Evolutionary conservation across 1,284 basidiomycete species (phyloP).

Genomic region (Golubevia pallescens): DNA sequence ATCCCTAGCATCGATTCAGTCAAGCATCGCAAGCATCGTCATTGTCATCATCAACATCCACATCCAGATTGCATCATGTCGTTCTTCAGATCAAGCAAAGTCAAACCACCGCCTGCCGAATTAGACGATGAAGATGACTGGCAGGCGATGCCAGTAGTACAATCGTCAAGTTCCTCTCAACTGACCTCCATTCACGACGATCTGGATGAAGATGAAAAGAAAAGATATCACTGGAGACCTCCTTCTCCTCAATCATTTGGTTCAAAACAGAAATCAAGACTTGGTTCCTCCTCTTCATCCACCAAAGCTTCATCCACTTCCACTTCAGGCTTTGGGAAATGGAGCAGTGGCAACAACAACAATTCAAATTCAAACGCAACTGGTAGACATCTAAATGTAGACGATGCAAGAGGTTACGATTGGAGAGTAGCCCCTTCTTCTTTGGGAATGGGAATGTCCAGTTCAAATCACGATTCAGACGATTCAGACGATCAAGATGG

Average conservation of each 20-base stretch:
- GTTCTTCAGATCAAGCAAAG: not conserved
- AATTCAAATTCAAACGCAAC: constrained; percentile 31
- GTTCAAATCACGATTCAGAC: constrained; percentile 5
- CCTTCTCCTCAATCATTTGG: not conserved
- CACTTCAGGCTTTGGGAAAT: not conserved
- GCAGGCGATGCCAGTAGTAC: constrained; percentile 26
- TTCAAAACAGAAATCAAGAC: not conserved
- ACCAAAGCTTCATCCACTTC: not conserved
- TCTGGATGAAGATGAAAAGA: constrained; percentile 10
- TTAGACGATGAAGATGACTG: constrained; percentile 47
- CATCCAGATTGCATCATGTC: not conserved
- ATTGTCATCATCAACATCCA: not conserved
- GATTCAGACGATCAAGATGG: constrained; percentile 15
- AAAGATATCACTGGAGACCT: constrained; percentile 2
- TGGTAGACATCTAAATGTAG: constrained; percentile 50
- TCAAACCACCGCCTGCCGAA: not conserved
- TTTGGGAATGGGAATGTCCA: constrained; percentile 7
- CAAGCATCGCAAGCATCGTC: too few relatives aligned
- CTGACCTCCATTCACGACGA: constrained; percentile 5
- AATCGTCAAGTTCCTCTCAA: constrained; percentile 1
- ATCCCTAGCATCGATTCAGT: too few relatives aligned
- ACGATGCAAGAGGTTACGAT: constrained; percentile 58
- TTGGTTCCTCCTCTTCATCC: not conserved
- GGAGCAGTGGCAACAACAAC: not conserved
- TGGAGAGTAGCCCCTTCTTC: constrained; percentile 51